Evolutionary conservation across 495 filamentous ascomycete genomes (phyloP).

Genomic region (Friedmanniomyces endolithicus): DNA sequence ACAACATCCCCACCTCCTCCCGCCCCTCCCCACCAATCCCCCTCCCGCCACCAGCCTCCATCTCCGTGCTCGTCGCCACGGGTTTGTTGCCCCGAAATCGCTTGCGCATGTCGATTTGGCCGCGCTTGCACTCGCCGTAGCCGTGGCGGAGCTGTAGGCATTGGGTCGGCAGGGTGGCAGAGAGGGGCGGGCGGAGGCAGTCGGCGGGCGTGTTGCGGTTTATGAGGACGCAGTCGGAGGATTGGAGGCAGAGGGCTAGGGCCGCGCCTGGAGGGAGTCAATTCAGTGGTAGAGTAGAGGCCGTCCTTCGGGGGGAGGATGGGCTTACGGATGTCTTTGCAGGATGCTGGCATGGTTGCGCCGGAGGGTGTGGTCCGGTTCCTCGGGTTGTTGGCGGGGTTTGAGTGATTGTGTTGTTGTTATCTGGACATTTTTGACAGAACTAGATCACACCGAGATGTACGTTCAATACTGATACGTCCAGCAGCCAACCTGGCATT

Average conservation of each 20-base stretch:
- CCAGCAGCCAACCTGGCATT: no score
- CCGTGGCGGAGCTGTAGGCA: conserved; percentile 90
- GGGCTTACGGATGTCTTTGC: conserved; percentile 81
- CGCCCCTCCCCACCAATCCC: conserved; percentile 38
- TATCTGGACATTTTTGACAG: no score
- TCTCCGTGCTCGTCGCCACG: conserved; percentile 51
- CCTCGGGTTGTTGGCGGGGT: no score
- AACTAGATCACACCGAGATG: no score
- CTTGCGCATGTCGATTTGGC: conserved; percentile 97
- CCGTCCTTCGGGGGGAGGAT: no score
- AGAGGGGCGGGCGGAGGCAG: conserved; percentile 69
- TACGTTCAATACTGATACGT: no score
- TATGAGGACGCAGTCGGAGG: conserved; percentile 89
- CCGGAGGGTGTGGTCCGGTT: neutral
- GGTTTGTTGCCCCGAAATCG: conserved; percentile 94
- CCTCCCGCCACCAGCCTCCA: conserved; percentile 40
- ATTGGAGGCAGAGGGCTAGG: conserved; percentile 83
- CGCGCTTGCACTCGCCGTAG: conserved; percentile 88
- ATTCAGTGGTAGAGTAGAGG: no score
- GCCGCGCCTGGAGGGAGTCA: conserved; percentile 82
- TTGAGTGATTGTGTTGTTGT: no score
- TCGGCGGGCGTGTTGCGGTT: conserved; percentile 74
- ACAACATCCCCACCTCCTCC: conserved; percentile 49
- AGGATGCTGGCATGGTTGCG: conserved; percentile 77
- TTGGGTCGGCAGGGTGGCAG: conserved; percentile 63